Percentiles rank a stretch among this genome's conserved stretches.
Conservation (phyloP, 139 green algal species). For the Trebouxia sp. region DNA sequence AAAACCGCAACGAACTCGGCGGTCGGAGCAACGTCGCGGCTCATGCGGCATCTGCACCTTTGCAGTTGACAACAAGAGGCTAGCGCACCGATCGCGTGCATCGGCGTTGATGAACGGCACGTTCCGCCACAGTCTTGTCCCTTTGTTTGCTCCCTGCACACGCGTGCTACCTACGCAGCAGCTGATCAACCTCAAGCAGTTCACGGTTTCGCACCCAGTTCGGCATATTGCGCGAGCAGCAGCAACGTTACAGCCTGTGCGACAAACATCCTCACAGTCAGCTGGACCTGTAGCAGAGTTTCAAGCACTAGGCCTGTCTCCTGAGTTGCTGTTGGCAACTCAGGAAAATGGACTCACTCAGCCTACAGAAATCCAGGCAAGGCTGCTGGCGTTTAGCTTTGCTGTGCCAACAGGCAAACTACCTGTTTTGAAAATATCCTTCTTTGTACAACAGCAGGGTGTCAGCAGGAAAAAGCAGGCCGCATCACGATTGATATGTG, state of each 20-base stretch:
- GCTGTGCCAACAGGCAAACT: no score
- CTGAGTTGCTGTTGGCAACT: conserved; percentile 59
- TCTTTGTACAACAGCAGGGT: no score
- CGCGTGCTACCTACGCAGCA: background rate
- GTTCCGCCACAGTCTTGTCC: background rate
- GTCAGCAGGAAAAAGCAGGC: no score
- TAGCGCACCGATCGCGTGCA: no score
- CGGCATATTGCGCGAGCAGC: background rate
- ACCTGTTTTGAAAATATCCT: no score
- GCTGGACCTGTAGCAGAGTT: conserved; percentile 16
- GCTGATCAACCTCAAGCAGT: conserved; percentile 5
- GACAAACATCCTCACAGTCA: background rate
- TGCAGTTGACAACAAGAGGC: no score
- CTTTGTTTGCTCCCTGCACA: background rate
- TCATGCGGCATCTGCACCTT: background rate
- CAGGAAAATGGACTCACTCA: conserved; percentile 55
- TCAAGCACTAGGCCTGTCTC: conserved; percentile 10
- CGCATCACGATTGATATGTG: no score
- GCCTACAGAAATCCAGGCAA: conserved; percentile 92
- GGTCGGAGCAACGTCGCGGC: background rate
- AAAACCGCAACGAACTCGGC: no score
- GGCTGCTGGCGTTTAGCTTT: no score
- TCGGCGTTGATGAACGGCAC: conserved; percentile 18
- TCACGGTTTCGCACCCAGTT: no score
- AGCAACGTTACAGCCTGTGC: background rate